Evolutionary conservation across 2,329 filamentous ascomycete species (phyloP), one percentile per base, ranked within the genome.

Genomic region (Aureobasidium pullulans): DNA sequence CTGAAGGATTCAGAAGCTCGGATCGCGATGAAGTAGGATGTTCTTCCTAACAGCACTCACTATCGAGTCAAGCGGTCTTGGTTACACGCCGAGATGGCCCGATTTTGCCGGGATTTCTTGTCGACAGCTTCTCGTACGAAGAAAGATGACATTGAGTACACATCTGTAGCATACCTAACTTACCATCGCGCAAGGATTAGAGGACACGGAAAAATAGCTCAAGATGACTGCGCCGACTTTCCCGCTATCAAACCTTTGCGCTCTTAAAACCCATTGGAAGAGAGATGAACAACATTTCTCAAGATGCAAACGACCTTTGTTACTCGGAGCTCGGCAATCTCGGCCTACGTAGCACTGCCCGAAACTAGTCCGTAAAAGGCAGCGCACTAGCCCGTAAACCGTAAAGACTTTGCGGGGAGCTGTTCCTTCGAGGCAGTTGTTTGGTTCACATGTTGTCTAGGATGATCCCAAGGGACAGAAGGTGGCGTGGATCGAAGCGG

Each of bases 41-140:
- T 23, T 23, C 23, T 23, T 23, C 23, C 23, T 23, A 44, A 13
- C 19, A 28, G 39, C n/a, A 10, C 13, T 23, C 36, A 29, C 36
- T 32, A 36, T 54, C 29, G 52, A 56, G 39, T 56, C 52, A 56
- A 56, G 52, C 39, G 6, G 52, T 56, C 52, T 56, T 56, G 52
- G 52, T 43, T 36, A 16, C 16, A 44, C 37, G 49, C 49, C 49
- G 48, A 52, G 48, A 52, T 52, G 48, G 48, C 48, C 50, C 37
- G 52, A 44, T 3, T 36, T 34, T 56, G 39, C 52, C 40, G 52
- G 29, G 28, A 32, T 53, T 39, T 42, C 49, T 52, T 52, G 49
- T 40, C 36, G 11, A 39, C 8, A 36, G 46, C 49, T 52, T 16
- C 23, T 53, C 49, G 37, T 53, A 32, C 49, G 49, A 53, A 29